Base-by-base conservation (phyloP, 208 protist species). In the Borovskyia barvae region DNA sequence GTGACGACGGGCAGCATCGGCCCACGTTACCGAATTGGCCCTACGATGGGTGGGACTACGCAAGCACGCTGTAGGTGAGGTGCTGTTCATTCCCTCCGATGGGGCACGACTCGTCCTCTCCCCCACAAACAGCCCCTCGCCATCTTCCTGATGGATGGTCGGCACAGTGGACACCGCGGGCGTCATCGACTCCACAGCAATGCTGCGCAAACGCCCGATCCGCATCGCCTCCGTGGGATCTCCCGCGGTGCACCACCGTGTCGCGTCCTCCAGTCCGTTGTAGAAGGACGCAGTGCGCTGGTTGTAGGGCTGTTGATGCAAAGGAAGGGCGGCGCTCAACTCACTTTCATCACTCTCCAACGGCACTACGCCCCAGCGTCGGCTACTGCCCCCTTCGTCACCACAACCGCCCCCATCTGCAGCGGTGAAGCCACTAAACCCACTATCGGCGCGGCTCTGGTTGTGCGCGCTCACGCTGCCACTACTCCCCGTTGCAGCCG, bases 221-320 rank as follows among this genome's bases (percentile, higher is more conserved):
- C 29, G 55, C 19, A 22, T 29, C 24, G 48, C 17, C 30, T 56
- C 30, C 8, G 15, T 28, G 19, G 17, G 19, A 12, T 55, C 39
- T 33, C 52, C 65, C n/a, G 33, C 39, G 24, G 40, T 36, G 43
- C 32, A 7, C 36, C 57, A 39, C 5, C 36, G 19, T 9, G 41
- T 30, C 35, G 51, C 25, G 28, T 39, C 33, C 22, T 60, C 51
- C 0, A 67, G 24, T n/a, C 69, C 43, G 50, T 72, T 72, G 66
- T 82, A 82, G 46, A 82, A 82, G 24, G 46, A 46, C 22, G 69
- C 71, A 9, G 70, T 79, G 11, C 50, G 53, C 24, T 45, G 51
- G 35, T 17, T 79, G 59, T 79, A 83, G 32, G 66, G 77, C 57
- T 82, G 76, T 40, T 72, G 62, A 26, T 83, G 72, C 28, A 83